A percentile compares a stretch with the other conserved stretches of the same genome.
phyloP scores from a whole-genome alignment of 768 basidiomycete species.

The Nidularia sp. region DNA sequence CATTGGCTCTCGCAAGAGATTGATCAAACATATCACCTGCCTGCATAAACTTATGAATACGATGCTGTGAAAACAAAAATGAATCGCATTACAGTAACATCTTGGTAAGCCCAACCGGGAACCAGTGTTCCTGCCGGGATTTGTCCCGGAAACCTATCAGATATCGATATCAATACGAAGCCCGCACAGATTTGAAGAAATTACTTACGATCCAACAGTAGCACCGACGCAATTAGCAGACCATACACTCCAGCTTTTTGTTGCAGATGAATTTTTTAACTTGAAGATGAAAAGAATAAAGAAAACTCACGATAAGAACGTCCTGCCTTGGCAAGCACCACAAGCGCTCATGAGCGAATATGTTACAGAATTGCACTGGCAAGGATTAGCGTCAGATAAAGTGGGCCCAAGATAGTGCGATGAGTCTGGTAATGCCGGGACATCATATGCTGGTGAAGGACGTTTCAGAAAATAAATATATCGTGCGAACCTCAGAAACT shows the following conservation, averaged over 20 bases:
- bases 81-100: slow-evolving; percentile 34
- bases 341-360: slow-evolving; percentile 58
- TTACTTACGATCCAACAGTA: slow-evolving; percentile 20
- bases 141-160: slow-evolving; percentile 37
- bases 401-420: slow-evolving; percentile 36
- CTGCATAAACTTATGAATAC: neutral
- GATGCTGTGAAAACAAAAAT: neutral
- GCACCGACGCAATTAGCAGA: slow-evolving; percentile 38
- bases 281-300: neutral
- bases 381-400: slow-evolving; percentile 29
- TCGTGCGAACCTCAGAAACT: slow-evolving; percentile 8
- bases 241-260: slow-evolving; percentile 49
- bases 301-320: slow-evolving; percentile 20
- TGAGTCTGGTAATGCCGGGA: slow-evolving; percentile 21
- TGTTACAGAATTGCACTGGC: slow-evolving; percentile 53
- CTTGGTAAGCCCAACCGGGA: slow-evolving; percentile 61
- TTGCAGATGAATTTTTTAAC: no score
- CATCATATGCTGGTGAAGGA: slow-evolving; percentile 21
- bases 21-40: neutral
- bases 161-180: neutral
- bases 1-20: neutral
- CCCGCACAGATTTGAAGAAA: neutral
- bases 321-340: slow-evolving; percentile 47
- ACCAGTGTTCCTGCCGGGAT: slow-evolving; percentile 46
- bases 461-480: neutral